These are phyloP conservation scores for Exophiala oligosperma DNA, from an alignment of 2,329 filamentous ascomycete species.

Conservation along the genomic window DNA sequence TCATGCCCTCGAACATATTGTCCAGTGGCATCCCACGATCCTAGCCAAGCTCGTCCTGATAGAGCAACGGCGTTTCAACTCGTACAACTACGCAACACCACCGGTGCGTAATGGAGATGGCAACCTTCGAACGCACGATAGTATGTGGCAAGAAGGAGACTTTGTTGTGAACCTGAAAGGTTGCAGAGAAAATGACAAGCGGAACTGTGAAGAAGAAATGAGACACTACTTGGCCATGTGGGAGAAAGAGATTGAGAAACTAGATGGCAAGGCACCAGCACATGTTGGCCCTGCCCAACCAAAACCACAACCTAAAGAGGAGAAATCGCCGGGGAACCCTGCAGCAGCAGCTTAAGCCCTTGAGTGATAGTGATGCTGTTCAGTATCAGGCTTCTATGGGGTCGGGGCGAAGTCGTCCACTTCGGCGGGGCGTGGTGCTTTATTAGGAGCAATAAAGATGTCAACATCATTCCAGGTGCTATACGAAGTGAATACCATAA, in stretches of 20 bases:
- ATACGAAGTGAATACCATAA: too few species aligned
- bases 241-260: slow-evolving; percentile 35
- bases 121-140: slow-evolving; percentile 46
- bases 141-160: slow-evolving; percentile 77
- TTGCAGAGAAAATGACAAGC: slow-evolving; percentile 60
- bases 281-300: slow-evolving; percentile 8
- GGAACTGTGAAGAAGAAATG: slow-evolving; percentile 73
- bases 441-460: too few species aligned
- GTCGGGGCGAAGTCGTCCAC: not conserved
- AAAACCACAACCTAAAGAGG: not conserved
- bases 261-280: slow-evolving; percentile 19
- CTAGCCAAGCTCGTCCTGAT: slow-evolving; percentile 85
- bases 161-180: slow-evolving; percentile 76
- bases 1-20: slow-evolving; percentile 85
- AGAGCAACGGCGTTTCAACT: slow-evolving; percentile 81
- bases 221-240: slow-evolving; percentile 51
- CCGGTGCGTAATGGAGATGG: slow-evolving; percentile 34
- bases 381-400: not conserved
- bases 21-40: slow-evolving; percentile 96
- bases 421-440: not conserved
- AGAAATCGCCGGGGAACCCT: not conserved
- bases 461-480: too few species aligned
- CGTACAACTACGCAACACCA: slow-evolving; percentile 59
- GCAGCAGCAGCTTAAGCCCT: not conserved
- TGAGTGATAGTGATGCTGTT: not conserved